Evolutionary conservation across 352 stramenopile species (phyloP).

Genomic region (Pythium aristosporum): DNA sequence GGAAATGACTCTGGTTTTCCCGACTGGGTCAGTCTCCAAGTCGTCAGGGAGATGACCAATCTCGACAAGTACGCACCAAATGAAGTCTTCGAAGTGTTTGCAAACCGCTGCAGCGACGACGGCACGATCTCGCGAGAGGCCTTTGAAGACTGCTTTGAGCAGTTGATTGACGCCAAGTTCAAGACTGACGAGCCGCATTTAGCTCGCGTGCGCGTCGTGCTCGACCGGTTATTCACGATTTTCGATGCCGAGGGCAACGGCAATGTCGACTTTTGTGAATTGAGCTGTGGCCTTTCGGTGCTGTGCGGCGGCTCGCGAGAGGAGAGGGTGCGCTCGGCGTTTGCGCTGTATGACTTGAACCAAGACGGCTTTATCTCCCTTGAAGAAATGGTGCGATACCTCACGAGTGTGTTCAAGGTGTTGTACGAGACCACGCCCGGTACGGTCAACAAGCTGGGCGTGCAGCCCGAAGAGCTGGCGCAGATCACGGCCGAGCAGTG

Average conservation of each 20-base stretch:
- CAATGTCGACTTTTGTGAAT: slow-evolving; percentile 82
- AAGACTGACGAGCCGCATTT: slow-evolving; percentile 72
- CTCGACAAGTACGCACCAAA: slow-evolving; percentile 76
- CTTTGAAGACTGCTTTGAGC: slow-evolving; percentile 83
- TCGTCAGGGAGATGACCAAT: slow-evolving; percentile 85
- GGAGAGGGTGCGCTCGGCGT: slow-evolving; percentile 85
- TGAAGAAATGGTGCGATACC: slow-evolving; percentile 89
- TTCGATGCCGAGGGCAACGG: slow-evolving; percentile 82
- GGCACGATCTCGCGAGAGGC: slow-evolving; percentile 76
- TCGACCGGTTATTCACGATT: slow-evolving; percentile 80
- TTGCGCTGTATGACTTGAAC: slow-evolving; percentile 86
- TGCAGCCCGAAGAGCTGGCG: slow-evolving; percentile 70
- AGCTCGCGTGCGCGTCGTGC: slow-evolving; percentile 56
- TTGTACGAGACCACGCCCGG: slow-evolving; percentile 79
- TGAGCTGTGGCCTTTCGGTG: slow-evolving; percentile 80
- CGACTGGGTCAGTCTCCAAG: slow-evolving; percentile 73
- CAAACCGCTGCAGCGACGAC: slow-evolving; percentile 74
- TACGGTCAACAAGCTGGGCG: slow-evolving; percentile 52
- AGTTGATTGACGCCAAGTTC: slow-evolving; percentile 80
- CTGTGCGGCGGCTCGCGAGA: slow-evolving; percentile 77
- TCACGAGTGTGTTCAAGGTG: slow-evolving; percentile 86
- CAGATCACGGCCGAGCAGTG: slow-evolving; percentile 81
- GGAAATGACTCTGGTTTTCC: slow-evolving; percentile 23
- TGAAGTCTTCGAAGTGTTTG: slow-evolving; percentile 88
- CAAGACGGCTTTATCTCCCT: slow-evolving; percentile 82